Conservation (phyloP, 192 early-diverging fungal species). For the Coemansia furcata region DNA sequence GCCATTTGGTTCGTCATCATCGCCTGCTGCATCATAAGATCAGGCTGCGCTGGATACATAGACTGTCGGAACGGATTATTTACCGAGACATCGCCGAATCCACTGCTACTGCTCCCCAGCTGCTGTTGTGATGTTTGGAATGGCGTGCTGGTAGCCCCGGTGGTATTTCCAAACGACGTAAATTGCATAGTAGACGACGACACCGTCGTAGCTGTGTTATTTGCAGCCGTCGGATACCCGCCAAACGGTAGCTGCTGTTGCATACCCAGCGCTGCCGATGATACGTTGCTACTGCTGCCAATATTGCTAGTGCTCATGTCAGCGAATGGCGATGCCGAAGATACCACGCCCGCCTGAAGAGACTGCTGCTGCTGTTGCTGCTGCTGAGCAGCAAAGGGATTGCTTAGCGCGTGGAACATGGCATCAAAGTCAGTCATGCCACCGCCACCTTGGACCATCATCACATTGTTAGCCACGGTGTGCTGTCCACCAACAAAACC, state of each 20-base stretch:
- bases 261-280: neutral
- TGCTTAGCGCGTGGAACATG: slow-evolving; percentile 46
- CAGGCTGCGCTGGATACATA: slow-evolving; percentile 34
- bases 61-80: slow-evolving; percentile 53
- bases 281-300: slow-evolving; percentile 17
- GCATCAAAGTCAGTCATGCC: slow-evolving; percentile 28
- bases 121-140: slow-evolving; percentile 10
- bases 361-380: slow-evolving; percentile 3
- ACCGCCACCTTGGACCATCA: neutral
- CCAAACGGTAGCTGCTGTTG: slow-evolving; percentile 23
- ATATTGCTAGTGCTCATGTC: slow-evolving; percentile 12
- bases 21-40: slow-evolving; percentile 22
- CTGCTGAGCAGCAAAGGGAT: slow-evolving; percentile 28
- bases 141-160: neutral
- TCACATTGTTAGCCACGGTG: neutral
- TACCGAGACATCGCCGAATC: slow-evolving; percentile 24
- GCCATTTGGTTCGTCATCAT: slow-evolving; percentile 30
- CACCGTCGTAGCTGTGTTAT: neutral
- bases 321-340: neutral
- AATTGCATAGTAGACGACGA: slow-evolving; percentile 3
- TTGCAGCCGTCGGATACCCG: slow-evolving; percentile 16
- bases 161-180: slow-evolving; percentile 4
- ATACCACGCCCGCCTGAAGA: neutral
- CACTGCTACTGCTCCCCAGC: neutral
- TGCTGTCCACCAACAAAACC: neutral